Conservation (phyloP, 768 basidiomycete genomes). For the Antrodiella citrinella region DNA sequence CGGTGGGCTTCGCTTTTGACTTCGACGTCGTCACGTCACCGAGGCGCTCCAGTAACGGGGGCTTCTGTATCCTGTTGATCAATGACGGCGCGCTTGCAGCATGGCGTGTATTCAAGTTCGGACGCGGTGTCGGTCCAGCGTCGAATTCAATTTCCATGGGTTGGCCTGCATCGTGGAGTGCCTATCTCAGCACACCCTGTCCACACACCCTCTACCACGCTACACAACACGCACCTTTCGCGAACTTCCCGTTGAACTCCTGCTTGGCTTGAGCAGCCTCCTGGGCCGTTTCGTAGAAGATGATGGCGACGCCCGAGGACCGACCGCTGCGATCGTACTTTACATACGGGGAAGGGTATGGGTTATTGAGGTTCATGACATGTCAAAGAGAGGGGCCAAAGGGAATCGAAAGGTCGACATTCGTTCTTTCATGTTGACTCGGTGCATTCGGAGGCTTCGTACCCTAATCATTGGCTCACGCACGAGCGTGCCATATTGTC, state of each 20-base stretch:
- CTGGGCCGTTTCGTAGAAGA: conserved; percentile 68
- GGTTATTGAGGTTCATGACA: no score
- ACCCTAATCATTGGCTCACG: conserved; percentile 93
- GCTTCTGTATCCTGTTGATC: conserved; percentile 68
- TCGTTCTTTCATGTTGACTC: conserved; percentile 50
- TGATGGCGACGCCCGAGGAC: conserved; percentile 74
- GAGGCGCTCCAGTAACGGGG: conserved; percentile 60
- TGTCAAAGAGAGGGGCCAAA: conserved; percentile 31
- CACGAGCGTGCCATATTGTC: conserved; percentile 85
- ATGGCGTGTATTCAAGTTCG: conserved; percentile 33
- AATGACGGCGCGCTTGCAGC: conserved; percentile 47
- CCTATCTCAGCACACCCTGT: not conserved
- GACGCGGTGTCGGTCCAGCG: conserved; percentile 26
- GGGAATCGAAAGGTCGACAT: conserved; percentile 29
- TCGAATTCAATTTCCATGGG: conserved; percentile 69
- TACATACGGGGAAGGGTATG: not conserved
- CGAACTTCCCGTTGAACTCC: conserved; percentile 78
- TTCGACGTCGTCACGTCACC: conserved; percentile 37
- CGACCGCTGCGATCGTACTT: conserved; percentile 97
- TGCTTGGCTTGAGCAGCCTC: conserved; percentile 82
- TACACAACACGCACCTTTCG: conserved; percentile 64
- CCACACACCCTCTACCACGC: no score
- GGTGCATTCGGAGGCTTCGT: conserved; percentile 48
- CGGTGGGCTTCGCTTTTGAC: no score
- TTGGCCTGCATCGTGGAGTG: conserved; percentile 46